Conservation (phyloP, 1,284 basidiomycete genomes). For the Takashimella koratensis region DNA sequence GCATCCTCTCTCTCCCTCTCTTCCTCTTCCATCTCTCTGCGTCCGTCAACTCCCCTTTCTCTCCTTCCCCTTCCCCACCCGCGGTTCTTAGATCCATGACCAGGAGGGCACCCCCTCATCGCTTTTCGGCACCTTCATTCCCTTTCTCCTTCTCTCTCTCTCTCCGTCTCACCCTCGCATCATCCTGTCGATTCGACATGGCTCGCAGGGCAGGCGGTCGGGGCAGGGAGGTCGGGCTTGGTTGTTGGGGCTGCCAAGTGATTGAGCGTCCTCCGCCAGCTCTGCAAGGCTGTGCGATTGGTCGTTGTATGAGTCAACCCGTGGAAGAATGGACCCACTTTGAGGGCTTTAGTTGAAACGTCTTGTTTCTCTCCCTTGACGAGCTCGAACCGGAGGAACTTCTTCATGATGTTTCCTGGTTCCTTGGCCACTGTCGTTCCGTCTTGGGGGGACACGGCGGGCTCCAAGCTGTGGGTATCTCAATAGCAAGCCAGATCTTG, state of each 20-base stretch:
- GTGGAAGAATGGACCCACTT: slow-evolving; percentile 38
- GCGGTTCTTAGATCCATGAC: slow-evolving; percentile 51
- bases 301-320: slow-evolving; percentile 50
- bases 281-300: slow-evolving; percentile 45
- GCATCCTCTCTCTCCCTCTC: slow-evolving; percentile 7
- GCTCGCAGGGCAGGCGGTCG: too few relatives aligned
- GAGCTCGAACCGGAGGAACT: too few relatives aligned
- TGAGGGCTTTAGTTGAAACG: too few relatives aligned
- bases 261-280: slow-evolving; percentile 45
- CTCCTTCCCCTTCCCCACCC: slow-evolving; percentile 21
- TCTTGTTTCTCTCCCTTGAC: too few relatives aligned
- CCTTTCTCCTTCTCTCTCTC: slow-evolving; percentile 5
- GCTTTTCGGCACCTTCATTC: slow-evolving; percentile 1
- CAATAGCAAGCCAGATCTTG: too few relatives aligned
- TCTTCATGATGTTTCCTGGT: too few relatives aligned
- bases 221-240: too few relatives aligned
- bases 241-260: too few relatives aligned
- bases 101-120: slow-evolving; percentile 35
- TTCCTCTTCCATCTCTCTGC: slow-evolving; percentile 6
- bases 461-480: slow-evolving; percentile 6
- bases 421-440: slow-evolving; percentile 3
- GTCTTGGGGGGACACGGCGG: background rate
- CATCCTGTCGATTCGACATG: background rate
- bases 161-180: background rate
- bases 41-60: slow-evolving; percentile 6